phyloP scores from a whole-genome alignment of 129 eudicot genomes.

The Gnaphalium uliginosum region DNA sequence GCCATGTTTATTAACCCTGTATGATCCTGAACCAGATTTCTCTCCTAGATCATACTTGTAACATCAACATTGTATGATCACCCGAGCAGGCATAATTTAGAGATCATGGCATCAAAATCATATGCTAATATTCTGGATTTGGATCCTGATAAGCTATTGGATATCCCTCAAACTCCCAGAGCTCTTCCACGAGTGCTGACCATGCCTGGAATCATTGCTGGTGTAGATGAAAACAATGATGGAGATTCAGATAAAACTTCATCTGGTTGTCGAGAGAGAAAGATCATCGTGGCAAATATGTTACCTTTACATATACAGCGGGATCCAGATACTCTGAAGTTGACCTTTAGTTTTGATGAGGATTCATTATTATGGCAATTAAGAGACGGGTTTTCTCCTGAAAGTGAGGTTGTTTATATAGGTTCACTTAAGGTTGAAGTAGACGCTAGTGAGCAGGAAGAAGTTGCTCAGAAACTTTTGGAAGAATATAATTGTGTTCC shows the following conservation, averaged over 20 bases:
- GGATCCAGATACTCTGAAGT: slow-evolving; percentile 54
- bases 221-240: slow-evolving; percentile 45
- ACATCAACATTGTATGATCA: slow-evolving; percentile 28
- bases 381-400: slow-evolving; percentile 69
- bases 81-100: slow-evolving; percentile 2
- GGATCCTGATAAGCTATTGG: slow-evolving; percentile 59
- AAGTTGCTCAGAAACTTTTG: slow-evolving; percentile 70
- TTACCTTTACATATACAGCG: slow-evolving; percentile 65
- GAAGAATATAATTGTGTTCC: slow-evolving; percentile 89
- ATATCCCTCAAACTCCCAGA: slow-evolving; percentile 83
- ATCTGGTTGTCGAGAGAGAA: slow-evolving; percentile 49
- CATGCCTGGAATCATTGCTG: slow-evolving; percentile 72
- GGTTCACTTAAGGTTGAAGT: slow-evolving; percentile 78
- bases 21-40: slow-evolving; percentile 18
- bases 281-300: slow-evolving; percentile 83
- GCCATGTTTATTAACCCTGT: not conserved
- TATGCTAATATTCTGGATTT: slow-evolving; percentile 56
- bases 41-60: slow-evolving; percentile 5
- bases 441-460: slow-evolving; percentile 72
- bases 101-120: slow-evolving; percentile 66
- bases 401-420: slow-evolving; percentile 63
- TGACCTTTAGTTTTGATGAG: slow-evolving; percentile 73
- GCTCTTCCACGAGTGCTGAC: slow-evolving; percentile 76
- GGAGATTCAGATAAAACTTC: slow-evolving; percentile 51
- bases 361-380: slow-evolving; percentile 69